Evolutionary conservation across 2,329 filamentous ascomycete genomes (phyloP).

Genomic region (Calonectria hawksworthii): DNA sequence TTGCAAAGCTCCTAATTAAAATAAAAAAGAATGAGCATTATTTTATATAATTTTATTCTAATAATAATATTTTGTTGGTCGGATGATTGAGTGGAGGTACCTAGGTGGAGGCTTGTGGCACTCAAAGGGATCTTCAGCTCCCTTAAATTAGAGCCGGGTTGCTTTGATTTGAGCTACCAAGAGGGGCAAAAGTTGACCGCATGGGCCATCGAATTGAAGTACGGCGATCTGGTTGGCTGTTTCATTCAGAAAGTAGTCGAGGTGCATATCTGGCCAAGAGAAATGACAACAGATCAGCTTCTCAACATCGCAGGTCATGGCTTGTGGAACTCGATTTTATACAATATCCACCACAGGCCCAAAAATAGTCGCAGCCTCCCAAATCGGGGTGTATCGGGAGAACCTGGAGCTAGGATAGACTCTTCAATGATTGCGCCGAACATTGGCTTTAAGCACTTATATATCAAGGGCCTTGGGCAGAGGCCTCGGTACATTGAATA

Average conservation of each 20-base stretch:
- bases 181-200: not conserved
- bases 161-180: not conserved
- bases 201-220: not conserved
- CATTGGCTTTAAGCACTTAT: not conserved
- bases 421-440: not conserved
- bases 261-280: not conserved
- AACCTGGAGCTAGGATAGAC: not conserved
- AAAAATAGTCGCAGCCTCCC: not conserved
- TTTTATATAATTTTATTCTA: no score
- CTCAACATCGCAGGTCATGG: no score
- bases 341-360: not conserved
- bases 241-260: not conserved
- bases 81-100: no score
- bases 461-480: not conserved
- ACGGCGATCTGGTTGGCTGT: not conserved
- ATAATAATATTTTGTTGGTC: no score
- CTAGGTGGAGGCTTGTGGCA: no score
- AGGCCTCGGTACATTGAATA: not conserved
- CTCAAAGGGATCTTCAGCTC: not conserved
- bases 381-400: not conserved
- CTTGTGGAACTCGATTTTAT: not conserved
- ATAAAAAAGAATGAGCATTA: no score
- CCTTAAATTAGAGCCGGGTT: not conserved
- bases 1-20: no score
- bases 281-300: not conserved